These are phyloP conservation scores for Neurospora sublineolata DNA, from an alignment of 495 filamentous ascomycete genomes.

Conservation along the genomic window DNA sequence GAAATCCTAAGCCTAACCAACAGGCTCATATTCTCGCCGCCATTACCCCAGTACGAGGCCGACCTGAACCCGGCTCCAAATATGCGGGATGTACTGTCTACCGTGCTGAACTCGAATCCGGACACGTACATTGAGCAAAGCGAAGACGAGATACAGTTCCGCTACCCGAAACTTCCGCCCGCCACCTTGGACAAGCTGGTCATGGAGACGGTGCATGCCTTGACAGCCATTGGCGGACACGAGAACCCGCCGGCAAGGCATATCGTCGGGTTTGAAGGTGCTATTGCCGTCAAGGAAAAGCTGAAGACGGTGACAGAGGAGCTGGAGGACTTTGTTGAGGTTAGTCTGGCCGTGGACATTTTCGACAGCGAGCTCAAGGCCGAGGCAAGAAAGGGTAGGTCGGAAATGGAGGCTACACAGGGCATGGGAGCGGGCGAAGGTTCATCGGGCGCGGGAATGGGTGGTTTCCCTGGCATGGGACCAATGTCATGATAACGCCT, in stretches of 20 bases:
- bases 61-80: slow-evolving; percentile 67
- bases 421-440: neutral
- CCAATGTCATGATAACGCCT: neutral
- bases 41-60: slow-evolving; percentile 59
- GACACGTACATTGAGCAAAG: slow-evolving; percentile 37
- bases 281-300: slow-evolving; percentile 86
- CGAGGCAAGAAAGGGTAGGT: slow-evolving; percentile 31
- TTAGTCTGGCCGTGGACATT: slow-evolving; percentile 75
- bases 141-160: slow-evolving; percentile 47
- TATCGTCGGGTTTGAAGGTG: slow-evolving; percentile 86
- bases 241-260: slow-evolving; percentile 92
- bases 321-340: slow-evolving; percentile 88
- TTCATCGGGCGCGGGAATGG: neutral
- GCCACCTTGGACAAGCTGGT: slow-evolving; percentile 59
- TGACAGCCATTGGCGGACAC: slow-evolving; percentile 84
- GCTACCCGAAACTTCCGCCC: slow-evolving; percentile 58
- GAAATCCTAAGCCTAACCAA: slow-evolving; percentile 80
- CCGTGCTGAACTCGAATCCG: slow-evolving; percentile 49
- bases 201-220: slow-evolving; percentile 80
- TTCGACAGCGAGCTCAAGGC: slow-evolving; percentile 40
- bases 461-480: neutral
- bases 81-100: slow-evolving; percentile 67
- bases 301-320: slow-evolving; percentile 93
- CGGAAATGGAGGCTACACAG: slow-evolving; percentile 1
- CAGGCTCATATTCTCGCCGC: slow-evolving; percentile 70